Evolutionary conservation across 2,329 filamentous ascomycete species (phyloP), one percentile per base, ranked within the genome.

Genomic region (Penicillium capsulatum): DNA sequence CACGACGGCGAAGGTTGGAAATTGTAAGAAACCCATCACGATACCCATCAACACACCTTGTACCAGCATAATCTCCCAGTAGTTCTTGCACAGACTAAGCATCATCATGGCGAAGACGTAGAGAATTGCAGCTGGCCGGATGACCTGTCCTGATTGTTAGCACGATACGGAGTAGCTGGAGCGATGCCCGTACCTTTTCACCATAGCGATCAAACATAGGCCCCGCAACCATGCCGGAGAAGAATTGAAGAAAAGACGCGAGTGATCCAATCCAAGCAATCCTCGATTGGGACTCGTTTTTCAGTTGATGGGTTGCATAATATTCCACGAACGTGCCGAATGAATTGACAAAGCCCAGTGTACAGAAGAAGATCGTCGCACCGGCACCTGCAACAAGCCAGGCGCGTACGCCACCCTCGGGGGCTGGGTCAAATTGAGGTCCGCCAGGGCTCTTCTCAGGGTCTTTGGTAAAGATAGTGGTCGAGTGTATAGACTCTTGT

Each of bases 71-170:
- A 77, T 71, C 22, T 77, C 74, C 44, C 69, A 77, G 54, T 76
- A 77, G 36, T 74, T 47, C 0, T 65, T 71, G 31, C 67, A 80
- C 40, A 83, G 60, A 6, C 70, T 74, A 0, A 76, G 69, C 77
- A 83, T 81, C 76, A 84, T 81, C 4, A 83, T 54, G 2, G 76
- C 74, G 38, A 83, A 75, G 11, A 83, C 72, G 9, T 35, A 47
- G 0, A 42, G 17, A 3, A 44, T 3, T 2, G 37, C 40, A 5
- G 30, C 22, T 4, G 36, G 37, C 4, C 38, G 43, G 17, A 50
- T 42, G 11, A 50, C 40, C 42, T 41, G 11, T 31, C 44, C 13
- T 6, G 15, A 15, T 31, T 9, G 4, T 31, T 14, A 15, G 11
- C 11, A 7, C 11, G 22, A 24, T 24, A 7, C 22, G 11, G 22